These are phyloP conservation scores for Emmonsia crescens DNA, from an alignment of 2,329 filamentous ascomycete genomes.

Conservation along the genomic window DNA sequence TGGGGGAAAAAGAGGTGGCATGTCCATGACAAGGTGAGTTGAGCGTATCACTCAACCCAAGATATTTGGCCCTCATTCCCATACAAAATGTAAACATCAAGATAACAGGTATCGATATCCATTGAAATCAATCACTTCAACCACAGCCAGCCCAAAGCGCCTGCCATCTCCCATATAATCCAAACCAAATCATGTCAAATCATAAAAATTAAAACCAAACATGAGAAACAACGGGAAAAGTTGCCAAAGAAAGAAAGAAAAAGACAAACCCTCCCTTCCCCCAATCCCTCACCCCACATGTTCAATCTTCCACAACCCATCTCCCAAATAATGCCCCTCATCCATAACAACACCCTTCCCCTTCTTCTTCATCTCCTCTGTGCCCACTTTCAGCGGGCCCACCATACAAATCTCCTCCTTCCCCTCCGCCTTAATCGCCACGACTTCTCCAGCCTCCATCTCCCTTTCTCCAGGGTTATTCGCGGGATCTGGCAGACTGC, in stretches of 20 bases:
- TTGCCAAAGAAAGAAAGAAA: slow-evolving; percentile 35
- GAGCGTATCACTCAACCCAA: not conserved
- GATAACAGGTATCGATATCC: not conserved
- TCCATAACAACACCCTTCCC: slow-evolving; percentile 92
- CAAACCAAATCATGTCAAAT: not conserved
- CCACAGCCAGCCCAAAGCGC: not conserved
- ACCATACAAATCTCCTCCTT: slow-evolving; percentile 87
- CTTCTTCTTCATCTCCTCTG: slow-evolving; percentile 84
- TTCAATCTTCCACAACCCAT: slow-evolving; percentile 76
- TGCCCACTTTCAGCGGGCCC: slow-evolving; percentile 71
- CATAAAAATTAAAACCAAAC: not conserved
- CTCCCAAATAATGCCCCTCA: slow-evolving; percentile 84
- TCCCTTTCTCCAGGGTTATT: slow-evolving; percentile 40
- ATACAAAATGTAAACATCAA: not conserved
- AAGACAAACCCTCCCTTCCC: slow-evolving; percentile 30
- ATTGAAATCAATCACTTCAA: not conserved
- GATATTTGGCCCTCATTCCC: not conserved
- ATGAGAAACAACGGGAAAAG: not conserved
- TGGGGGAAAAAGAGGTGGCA: not conserved
- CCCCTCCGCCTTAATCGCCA: slow-evolving; percentile 83
- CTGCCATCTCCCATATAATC: not conserved
- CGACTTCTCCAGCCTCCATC: slow-evolving; percentile 68
- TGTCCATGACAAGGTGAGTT: not conserved
- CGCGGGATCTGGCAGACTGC: slow-evolving; percentile 55
- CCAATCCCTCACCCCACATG: slow-evolving; percentile 23